These are phyloP conservation scores for Dictyostelium capitatum DNA, from an alignment of 78 protist species.

Conservation along the genomic window DNA sequence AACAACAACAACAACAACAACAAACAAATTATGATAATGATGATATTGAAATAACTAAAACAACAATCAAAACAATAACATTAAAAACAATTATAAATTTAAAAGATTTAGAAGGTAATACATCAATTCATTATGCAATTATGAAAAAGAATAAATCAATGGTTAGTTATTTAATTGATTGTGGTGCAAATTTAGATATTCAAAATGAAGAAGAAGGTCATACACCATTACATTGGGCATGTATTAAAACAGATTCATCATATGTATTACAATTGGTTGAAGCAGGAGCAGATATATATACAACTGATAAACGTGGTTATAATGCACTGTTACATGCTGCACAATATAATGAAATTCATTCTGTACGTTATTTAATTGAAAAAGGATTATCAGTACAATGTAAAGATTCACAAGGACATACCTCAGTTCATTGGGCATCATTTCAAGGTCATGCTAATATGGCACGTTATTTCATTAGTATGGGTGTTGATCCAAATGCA, in stretches of 20 bases:
- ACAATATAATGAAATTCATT: slow-evolving; percentile 58
- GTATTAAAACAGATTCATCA: slow-evolving; percentile 38
- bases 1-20: not conserved
- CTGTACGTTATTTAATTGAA: slow-evolving; percentile 42
- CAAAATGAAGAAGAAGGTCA: slow-evolving; percentile 43
- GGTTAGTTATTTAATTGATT: slow-evolving; percentile 67
- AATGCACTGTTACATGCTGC: slow-evolving; percentile 66
- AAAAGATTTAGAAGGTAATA: slow-evolving; percentile 56
- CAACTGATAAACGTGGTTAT: slow-evolving; percentile 65
- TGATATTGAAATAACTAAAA: not conserved
- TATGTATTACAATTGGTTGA: slow-evolving; percentile 49
- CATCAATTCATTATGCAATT: slow-evolving; percentile 81
- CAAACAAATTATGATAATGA: not conserved
- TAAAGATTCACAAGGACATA: slow-evolving; percentile 68
- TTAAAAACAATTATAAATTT: slow-evolving; percentile 31
- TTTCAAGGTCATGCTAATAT: slow-evolving; percentile 77
- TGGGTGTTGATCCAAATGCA: slow-evolving; percentile 47
- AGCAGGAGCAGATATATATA: slow-evolving; percentile 52
- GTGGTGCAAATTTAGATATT: slow-evolving; percentile 59
- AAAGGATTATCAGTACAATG: slow-evolving; percentile 57
- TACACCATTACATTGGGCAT: slow-evolving; percentile 82
- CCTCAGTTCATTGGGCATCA: slow-evolving; percentile 79
- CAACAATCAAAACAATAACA: not conserved
- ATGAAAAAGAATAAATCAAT: slow-evolving; percentile 34
- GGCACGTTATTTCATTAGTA: slow-evolving; percentile 36